Conservation (phyloP, 2,329 filamentous ascomycete species). For the Cladorrhinum sp. region DNA sequence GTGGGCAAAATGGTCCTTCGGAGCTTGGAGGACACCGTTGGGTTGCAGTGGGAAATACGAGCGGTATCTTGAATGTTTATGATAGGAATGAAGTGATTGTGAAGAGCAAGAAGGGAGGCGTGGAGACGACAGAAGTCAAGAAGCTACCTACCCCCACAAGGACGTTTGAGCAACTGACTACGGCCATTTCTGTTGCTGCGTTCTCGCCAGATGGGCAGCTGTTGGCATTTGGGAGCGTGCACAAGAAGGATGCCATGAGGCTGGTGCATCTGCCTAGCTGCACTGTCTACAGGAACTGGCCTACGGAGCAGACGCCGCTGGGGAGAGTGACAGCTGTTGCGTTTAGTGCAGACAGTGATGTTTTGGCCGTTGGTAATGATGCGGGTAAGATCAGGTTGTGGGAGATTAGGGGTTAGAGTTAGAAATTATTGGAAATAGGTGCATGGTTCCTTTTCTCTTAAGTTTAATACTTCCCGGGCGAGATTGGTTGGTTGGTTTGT, state of each 20-base stretch:
- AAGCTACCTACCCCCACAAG: slow-evolving; percentile 68
- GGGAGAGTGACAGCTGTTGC: slow-evolving; percentile 76
- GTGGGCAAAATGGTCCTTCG: slow-evolving; percentile 61
- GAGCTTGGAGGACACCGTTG: slow-evolving; percentile 76
- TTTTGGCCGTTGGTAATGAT: slow-evolving; percentile 86
- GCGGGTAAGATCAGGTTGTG: slow-evolving; percentile 83
- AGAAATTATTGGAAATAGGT: neutral
- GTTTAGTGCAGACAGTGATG: slow-evolving; percentile 61
- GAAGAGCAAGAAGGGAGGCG: slow-evolving; percentile 32
- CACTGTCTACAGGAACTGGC: slow-evolving; percentile 96
- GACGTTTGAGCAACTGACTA: slow-evolving; percentile 81
- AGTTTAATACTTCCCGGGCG: no score
- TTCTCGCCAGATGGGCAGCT: slow-evolving; percentile 91
- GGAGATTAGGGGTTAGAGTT: slow-evolving; percentile 67
- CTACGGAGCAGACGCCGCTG: slow-evolving; percentile 82
- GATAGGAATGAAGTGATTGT: slow-evolving; percentile 67
- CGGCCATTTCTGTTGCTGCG: slow-evolving; percentile 71
- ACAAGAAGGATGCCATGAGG: slow-evolving; percentile 84
- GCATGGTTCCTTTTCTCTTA: no score
- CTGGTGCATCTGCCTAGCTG: slow-evolving; percentile 88
- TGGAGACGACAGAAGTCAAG: slow-evolving; percentile 48
- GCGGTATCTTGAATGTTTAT: slow-evolving; percentile 91
- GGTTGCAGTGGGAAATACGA: slow-evolving; percentile 82
- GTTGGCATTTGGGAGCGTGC: slow-evolving; percentile 77
- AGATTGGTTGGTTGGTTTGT: no score